Evolutionary conservation across 1,284 basidiomycete species (phyloP), one percentile per base, ranked within the genome.

Genomic region (Sphaerobolus stellatus): DNA sequence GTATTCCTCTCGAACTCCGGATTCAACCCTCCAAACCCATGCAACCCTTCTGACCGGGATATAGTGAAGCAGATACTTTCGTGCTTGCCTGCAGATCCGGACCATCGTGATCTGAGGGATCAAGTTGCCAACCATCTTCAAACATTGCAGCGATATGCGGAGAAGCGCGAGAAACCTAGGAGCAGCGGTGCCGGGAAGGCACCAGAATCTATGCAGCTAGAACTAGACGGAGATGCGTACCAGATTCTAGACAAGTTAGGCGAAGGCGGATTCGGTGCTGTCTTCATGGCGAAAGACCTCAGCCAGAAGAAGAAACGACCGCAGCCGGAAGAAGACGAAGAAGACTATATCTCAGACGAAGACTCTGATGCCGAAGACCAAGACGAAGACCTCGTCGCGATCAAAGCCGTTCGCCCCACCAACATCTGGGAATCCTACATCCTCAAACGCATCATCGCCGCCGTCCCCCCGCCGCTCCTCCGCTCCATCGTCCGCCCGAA

Each of bases 221-320:
- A 66, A 2, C 73, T 98, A 7, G 78, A 75, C 29, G 83, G 79
- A 3, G 80, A 80, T 57, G 74, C 73, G 44, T 93, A 90, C 64
- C 79, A 80, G 50, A 82, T 98, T 8, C 74, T 78, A 5, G 88
- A 88, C 59, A 98, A 98, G 71, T 79, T 99, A 22, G 97, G 97
- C 5, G 96, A 99, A 74, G 97, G 97, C 5, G 94, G 94, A 0
- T 99, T 94, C 64, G 97, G 96, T 0, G 84, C 90, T 2, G 97
- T 99, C 9, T 99, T 97, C 75, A 83, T 86, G 57, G 93, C 88
- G 4, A 77, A 80, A 55, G 83, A 85, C 61, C 64, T 81, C n/a
- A 78, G 79, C n/a, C 68, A 9, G 65, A 61, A 30, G 68, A 66
- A 9, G 66, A 69, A 7, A 81, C 7, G 82, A 82, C 6, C 77